Conservation (phyloP, 148 eudicot genomes). For the Spergularia bocconei region DNA sequence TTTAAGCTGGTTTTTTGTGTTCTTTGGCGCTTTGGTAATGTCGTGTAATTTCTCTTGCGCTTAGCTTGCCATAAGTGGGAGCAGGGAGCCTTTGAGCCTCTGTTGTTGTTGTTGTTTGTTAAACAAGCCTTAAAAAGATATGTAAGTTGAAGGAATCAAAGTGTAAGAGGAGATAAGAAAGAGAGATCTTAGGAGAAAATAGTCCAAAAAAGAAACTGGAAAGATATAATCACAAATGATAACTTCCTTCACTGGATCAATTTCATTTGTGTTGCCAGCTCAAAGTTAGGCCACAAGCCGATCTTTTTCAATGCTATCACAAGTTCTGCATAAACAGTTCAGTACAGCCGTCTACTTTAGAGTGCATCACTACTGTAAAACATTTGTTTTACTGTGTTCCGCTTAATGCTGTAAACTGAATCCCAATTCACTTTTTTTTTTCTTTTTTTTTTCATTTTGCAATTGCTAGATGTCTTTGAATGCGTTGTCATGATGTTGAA, state of each 20-base stretch:
- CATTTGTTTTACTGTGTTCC: neutral
- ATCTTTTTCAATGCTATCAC: neutral
- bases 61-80: no score
- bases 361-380: neutral
- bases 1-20: neutral
- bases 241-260: constrained; percentile 1
- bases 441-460: neutral
- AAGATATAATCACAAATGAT: neutral
- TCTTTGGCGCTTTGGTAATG: no score
- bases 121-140: no score
- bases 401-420: neutral
- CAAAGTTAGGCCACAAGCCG: neutral
- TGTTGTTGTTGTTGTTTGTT: no score
- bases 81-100: no score
- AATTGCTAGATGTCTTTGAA: neutral
- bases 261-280: neutral
- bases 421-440: neutral
- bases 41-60: no score
- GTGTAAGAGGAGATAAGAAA: neutral
- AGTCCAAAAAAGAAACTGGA: neutral
- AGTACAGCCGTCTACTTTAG: no score
- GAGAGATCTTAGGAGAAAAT: neutral
- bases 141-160: no score
- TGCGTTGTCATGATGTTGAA: neutral
- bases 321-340: neutral